Evolutionary conservation across 2,329 filamentous ascomycete species (phyloP).

Genomic region (Sclerotinia subarctica): DNA sequence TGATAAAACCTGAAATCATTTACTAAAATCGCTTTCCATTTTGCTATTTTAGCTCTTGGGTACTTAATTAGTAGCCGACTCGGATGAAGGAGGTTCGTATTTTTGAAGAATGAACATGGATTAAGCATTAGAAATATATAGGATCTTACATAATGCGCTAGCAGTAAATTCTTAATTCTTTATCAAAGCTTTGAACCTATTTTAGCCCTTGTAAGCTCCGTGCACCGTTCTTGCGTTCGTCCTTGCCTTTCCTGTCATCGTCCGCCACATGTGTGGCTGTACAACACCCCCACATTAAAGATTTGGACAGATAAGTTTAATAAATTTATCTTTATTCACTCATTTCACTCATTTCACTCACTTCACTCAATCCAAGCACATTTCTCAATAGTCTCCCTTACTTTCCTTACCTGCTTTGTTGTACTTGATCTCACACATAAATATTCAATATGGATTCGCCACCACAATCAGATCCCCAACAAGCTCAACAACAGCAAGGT

Average conservation of each 20-base stretch:
- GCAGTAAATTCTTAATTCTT: neutral
- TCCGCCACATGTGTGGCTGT: conserved; percentile 10
- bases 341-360: neutral
- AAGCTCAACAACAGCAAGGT: neutral
- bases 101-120: neutral
- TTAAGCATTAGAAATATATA: neutral
- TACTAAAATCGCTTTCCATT: neutral
- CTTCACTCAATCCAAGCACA: conserved; percentile 17
- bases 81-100: neutral
- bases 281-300: neutral
- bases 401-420: neutral
- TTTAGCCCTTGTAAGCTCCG: neutral
- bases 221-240: conserved; percentile 2
- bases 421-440: neutral
- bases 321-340: conserved; percentile 17
- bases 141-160: neutral
- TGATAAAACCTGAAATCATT: neutral
- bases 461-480: conserved; percentile 5
- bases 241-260: neutral
- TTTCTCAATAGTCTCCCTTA: neutral
- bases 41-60: neutral
- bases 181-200: neutral
- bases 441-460: conserved; percentile 10
- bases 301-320: conserved; percentile 14
- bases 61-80: conserved; percentile 1